phyloP scores from a whole-genome alignment of 257 asterid species.

The Parsonsia alboflavescens region DNA sequence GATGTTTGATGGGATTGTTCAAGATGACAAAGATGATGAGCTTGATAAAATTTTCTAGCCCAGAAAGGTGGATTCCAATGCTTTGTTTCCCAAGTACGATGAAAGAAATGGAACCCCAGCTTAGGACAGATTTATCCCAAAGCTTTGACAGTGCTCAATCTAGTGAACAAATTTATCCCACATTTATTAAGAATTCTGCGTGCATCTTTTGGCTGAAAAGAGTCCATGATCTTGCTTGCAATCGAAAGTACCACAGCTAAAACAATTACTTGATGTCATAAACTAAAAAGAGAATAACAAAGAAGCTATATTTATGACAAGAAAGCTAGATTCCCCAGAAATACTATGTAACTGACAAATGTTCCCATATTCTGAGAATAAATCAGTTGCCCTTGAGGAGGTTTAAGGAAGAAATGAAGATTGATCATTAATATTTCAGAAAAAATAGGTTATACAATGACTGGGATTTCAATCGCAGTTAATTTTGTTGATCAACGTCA shows the following conservation, averaged over 20 bases:
- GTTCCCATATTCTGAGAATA: background rate
- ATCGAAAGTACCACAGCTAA: background rate
- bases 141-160: background rate
- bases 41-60: background rate
- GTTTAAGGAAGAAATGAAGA: background rate
- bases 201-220: background rate
- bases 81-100: background rate
- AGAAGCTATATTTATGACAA: background rate
- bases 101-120: background rate
- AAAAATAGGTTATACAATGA: background rate
- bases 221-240: background rate
- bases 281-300: background rate
- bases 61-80: background rate
- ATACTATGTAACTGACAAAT: background rate
- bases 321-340: background rate
- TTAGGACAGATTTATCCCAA: too few relatives aligned
- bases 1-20: conserved; percentile 1
- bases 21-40: background rate
- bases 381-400: background rate
- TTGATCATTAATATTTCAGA: background rate
- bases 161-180: background rate
- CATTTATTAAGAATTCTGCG: background rate
- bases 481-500: background rate
- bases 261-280: background rate
- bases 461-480: background rate